Evolutionary conservation across 371 early-diverging fungal genomes (phyloP), one percentile per base, ranked within the genome.

Genomic region (Mucor velutinosus): DNA sequence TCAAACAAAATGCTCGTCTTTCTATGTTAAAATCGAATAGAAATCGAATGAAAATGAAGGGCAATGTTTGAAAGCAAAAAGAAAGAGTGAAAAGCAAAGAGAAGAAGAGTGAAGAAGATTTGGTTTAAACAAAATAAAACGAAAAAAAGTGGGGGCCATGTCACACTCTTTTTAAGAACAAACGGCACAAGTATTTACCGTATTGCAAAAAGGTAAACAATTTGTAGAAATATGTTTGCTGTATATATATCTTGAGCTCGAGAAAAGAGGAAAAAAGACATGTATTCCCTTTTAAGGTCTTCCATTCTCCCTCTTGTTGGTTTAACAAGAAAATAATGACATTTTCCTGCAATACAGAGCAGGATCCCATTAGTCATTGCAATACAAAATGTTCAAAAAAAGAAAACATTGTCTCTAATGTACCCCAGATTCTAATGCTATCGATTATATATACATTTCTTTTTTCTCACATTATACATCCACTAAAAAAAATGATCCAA

Each of bases 81-180:
- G 43, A 41, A 67, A 58, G 33, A 59, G 41, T 41, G 41, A 12
- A 41, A 41, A 41, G 21, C 58, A 33, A 21, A 17, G 29, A 55
- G 30, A 32, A 32, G 29, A 7, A 43, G 7, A 53, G 33, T 27
- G 58, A 58, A 17, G 33, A 12, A 35, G 58, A 33, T 33, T 19
- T 19, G 58, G 41, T 39, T 39, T 63, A 64, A 56, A 53, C 45
- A 43, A 63, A 53, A 21, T 37, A 55, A 43, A 65, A 33, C 30
- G 14, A 45, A 58, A 58, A 65, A 61, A 61, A 47, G 51, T 49
- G 62, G 62, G 62, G 51, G 25, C 62, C 62, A 62, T 62, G 62
- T 62, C 62, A 62, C 62, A 37, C 62, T 61, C 27, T 49, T 15
- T 25, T 55, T 7, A 51, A 51, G 62, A 62, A 49, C 10, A 49